Percentiles rank a stretch among this genome's conserved stretches.
Evolutionary conservation across 768 basidiomycete species (phyloP).

Genomic region (Phanerochaete sordida): DNA sequence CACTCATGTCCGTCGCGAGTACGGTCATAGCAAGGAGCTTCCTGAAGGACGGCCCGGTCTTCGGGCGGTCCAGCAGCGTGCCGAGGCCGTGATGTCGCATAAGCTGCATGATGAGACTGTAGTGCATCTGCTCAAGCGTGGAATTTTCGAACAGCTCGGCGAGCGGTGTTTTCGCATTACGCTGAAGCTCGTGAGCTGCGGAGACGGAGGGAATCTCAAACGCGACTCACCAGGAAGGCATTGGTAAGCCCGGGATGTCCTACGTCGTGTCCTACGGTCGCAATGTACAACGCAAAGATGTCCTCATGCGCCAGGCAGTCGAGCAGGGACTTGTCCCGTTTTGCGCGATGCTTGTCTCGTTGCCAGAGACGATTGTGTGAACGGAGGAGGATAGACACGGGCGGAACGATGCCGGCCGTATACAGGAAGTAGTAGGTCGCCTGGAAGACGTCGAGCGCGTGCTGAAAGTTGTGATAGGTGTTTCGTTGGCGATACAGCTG

Average conservation of each 20-base stretch:
- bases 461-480: slow-evolving; percentile 97
- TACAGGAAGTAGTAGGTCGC: slow-evolving; percentile 84
- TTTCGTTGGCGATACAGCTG: slow-evolving; percentile 87
- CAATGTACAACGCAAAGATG: slow-evolving; percentile 80
- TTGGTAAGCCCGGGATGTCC: slow-evolving; percentile 96
- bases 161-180: slow-evolving; percentile 90
- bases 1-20: slow-evolving; percentile 92
- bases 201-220: not conserved
- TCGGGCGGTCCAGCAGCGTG: slow-evolving; percentile 56
- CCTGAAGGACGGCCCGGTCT: slow-evolving; percentile 49
- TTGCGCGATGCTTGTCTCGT: slow-evolving; percentile 31
- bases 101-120: slow-evolving; percentile 62
- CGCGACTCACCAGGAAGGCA: slow-evolving; percentile 77
- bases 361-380: slow-evolving; percentile 33
- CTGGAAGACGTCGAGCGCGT: slow-evolving; percentile 95
- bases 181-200: slow-evolving; percentile 40
- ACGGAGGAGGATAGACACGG: slow-evolving; percentile 60
- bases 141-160: slow-evolving; percentile 87
- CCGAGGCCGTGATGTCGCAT: slow-evolving; percentile 80
- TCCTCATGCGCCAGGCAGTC: slow-evolving; percentile 58
- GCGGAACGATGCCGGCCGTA: slow-evolving; percentile 77
- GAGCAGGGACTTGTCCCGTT: slow-evolving; percentile 14
- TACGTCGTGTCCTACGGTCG: slow-evolving; percentile 96
- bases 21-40: slow-evolving; percentile 79
- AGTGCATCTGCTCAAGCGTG: slow-evolving; percentile 91